These are phyloP conservation scores for Phytophthora pini DNA, from an alignment of 352 stramenopile genomes.

Conservation along the genomic window DNA sequence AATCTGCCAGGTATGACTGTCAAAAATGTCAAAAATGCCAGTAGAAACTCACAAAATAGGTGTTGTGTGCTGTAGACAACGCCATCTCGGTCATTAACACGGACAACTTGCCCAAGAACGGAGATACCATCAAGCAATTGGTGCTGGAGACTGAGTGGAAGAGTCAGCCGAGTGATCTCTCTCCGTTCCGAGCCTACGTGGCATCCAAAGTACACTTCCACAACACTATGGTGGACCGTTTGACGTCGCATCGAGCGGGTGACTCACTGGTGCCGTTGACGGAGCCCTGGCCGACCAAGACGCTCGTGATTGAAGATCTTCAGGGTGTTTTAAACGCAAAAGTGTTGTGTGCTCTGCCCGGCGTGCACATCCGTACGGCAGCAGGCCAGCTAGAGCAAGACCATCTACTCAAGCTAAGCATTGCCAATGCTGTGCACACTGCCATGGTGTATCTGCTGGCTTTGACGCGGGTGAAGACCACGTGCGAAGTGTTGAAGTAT, in stretches of 20 bases:
- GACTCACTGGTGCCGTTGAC: conserved; percentile 62
- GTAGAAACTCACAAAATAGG: background rate
- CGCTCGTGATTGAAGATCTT: conserved; percentile 76
- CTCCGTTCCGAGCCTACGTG: conserved; percentile 52
- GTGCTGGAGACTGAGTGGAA: conserved; percentile 36
- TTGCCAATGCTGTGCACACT: conserved; percentile 93
- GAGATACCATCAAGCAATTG: conserved; percentile 58
- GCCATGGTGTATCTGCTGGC: conserved; percentile 88
- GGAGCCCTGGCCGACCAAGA: conserved; percentile 69
- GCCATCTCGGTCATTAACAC: conserved; percentile 80
- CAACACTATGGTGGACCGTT: conserved; percentile 88
- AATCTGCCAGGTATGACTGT: conserved; percentile 36
- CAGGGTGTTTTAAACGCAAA: conserved; percentile 39
- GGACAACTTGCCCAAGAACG: conserved; percentile 82
- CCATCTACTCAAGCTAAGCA: conserved; percentile 90
- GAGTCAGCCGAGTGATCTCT: conserved; percentile 15
- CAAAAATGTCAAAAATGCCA: background rate
- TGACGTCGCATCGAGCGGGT: conserved; percentile 56
- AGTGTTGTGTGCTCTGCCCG: conserved; percentile 40
- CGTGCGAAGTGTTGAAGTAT: conserved; percentile 35
- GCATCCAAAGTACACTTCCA: conserved; percentile 67
- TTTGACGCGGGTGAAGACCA: conserved; percentile 52
- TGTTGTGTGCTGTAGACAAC: conserved; percentile 35
- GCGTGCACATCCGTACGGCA: conserved; percentile 54
- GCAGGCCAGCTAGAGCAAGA: conserved; percentile 69